Evolutionary conservation across 805 yeast genomes (phyloP), one percentile per base, ranked within the genome.

Genomic region (Myxozyma lipomycoides): DNA sequence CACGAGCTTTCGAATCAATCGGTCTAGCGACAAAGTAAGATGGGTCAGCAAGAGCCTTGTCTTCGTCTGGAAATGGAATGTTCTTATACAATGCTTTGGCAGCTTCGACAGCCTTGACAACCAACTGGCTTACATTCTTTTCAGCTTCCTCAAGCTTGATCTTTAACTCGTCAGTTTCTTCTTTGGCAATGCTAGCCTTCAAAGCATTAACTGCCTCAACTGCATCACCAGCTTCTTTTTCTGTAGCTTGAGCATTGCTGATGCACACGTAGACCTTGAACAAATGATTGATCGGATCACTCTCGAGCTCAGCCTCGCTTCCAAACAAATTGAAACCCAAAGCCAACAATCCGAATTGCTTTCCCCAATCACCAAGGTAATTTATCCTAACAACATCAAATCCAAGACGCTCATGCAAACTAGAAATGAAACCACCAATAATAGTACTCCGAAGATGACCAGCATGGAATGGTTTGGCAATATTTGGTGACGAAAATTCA

Each of bases 401-500:
- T 42, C 98, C 98, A 51, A 83, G 75, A 61, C 80, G 82, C 71
- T 89, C 96, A 67, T 93, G 86, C 67, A 93, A 75, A 70, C 90
- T 91, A 37, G 96, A 73, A 43, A 93, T 69, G 73, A 89, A 93
- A 15, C 98, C 98, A 62, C 99, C 99, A 67, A 93, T 93, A 65
- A 93, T 93, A 40, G 99, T 93, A 28, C 95, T 86, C 72, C 99
- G 84, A 70, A 93, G 79, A 70, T 93, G 99, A 53, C 99, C 99
- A 48, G 99, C 99, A 67, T 93, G 99, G 84, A 93, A 93, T 10
- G 99, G 99, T 73, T 93, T 93, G 59, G 99, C 99, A 65, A 93
- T 91, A 71, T 93, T 93, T 59, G 99, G 99, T 32, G 98, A 90
- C 1, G 96, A 87, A 65, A 93, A 93, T 70, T 93, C 99, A 62